Base-by-base conservation (phyloP, 1,139 yeast genomes). In the Pneumocystis sp. region DNA sequence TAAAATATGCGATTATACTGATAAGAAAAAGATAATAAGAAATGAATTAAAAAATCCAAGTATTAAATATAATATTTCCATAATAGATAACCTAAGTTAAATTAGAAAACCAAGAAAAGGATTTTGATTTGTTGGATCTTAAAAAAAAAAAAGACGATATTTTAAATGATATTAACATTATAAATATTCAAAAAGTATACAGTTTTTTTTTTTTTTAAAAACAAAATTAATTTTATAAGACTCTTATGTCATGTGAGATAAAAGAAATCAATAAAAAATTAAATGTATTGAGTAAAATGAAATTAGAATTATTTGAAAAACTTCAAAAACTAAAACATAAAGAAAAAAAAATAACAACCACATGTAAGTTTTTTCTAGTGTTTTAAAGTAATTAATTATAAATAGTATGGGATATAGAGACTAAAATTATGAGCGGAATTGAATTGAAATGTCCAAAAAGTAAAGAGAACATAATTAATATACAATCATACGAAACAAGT, bases 171-270 rank as follows among this genome's bases (percentile, higher is more conserved):
- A 73, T 85, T 68, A 86, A 83, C 68, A 74, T 83, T 29, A 71
- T 85, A 63, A 86, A 83, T 68, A 79, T 86, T 40, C 80, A 86
- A 65, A 85, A 86, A 73, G 84, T 67, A 25, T 29, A 66, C 34
- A 3, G 5, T 40, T 12, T 1, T 4, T 21, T 19, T 12, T 37
- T 57, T 59, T n/a, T 12, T 31, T 19, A 31, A 34, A 37, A n/a
- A 35, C 50, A 21, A 29, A 21, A 37, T 19, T 45, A 25, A 8
- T 10, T 39, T 15, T 7, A 19, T 34, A 40, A 67, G 69, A 66
- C 85, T 37, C 74, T 85, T 45, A 85, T 87, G 0, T 80, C 86
- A 0, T 79, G 79, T 69, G 90, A 86, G 70, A 83, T 86, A 63
- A 74, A 76, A 63, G 90, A 84, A 66, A 78, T 86, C 60, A 90